Conservation (phyloP, 2,329 filamentous ascomycete species). For the Cladosporium colombiae region DNA sequence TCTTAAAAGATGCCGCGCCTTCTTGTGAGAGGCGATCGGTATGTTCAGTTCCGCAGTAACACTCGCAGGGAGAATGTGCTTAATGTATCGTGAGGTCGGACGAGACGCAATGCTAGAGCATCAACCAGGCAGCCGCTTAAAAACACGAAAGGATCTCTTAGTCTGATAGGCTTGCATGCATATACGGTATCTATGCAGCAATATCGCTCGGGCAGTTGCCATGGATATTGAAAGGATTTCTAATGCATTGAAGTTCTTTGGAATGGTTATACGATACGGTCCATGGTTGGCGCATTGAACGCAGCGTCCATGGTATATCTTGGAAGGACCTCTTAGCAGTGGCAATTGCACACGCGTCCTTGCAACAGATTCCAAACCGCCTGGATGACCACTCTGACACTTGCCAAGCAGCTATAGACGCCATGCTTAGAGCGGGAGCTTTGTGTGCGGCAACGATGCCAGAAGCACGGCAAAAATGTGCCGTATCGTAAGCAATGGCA, state of each 20-base stretch:
- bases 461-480: background rate
- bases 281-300: background rate
- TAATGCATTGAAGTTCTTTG: background rate
- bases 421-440: background rate
- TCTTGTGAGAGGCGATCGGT: background rate
- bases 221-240: background rate
- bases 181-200: background rate
- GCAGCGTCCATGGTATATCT: background rate
- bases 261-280: background rate
- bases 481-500: background rate
- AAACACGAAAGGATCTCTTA: background rate
- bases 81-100: background rate
- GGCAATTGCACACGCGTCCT: constrained; percentile 4
- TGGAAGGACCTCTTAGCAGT: constrained; percentile 12
- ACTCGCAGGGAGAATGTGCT: background rate
- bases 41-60: background rate
- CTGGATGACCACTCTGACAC: background rate
- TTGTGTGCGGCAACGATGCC: background rate
- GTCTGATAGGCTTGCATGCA: background rate
- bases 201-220: background rate
- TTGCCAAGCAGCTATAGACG: background rate
- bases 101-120: background rate
- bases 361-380: background rate
- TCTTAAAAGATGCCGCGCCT: background rate
- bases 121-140: background rate